Base-by-base conservation (phyloP, 2,329 filamentous ascomycete species). In the Aspergillus ruber region DNA sequence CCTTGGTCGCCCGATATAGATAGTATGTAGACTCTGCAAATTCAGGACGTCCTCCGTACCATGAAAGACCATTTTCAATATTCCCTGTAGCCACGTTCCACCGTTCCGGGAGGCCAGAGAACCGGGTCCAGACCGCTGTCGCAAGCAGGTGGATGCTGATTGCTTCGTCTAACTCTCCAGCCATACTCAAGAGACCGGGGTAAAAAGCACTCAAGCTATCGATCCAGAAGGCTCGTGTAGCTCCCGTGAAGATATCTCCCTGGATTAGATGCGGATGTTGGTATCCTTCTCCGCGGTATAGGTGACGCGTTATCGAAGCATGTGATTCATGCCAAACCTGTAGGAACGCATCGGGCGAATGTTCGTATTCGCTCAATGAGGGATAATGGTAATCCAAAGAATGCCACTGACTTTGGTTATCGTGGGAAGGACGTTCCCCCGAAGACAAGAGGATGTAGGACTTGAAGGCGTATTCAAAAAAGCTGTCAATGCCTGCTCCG, bases 11-110 rank as follows among this genome's bases (percentile, higher is more conserved):
- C 44, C 87, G 85, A 65, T 94, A 97, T n/a, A 98, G 75, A 62
- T 97, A 88, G 70, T 95, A 98, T 0, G 88, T 95, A 1, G 90
- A 96, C 69, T 98, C 93, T 56, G 96, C 90, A 63, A 97, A 97
- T 66, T 98, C 93, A 4, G 93, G 93, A 20, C 93, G 82, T 18
- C 94, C 88, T 9, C 89, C 89, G 87, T 94, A 98, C 89, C 93
- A 97, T 9, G 85, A 83, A 21, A 97, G 80, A 8, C 89, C 88
- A 15, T 85, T 83, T 63, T 97, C 93, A 42, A 97, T 85, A 46
- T 85, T 83, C 23, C 86, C 86, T 20, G 90, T 88, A 44, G 83
- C 81, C 44, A 93, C 83, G 36, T 91, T 95, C 90, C 90, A 98
- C 57, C 93, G 79, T 67, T 98, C 93, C 3, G 93, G 93, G 43